Conservation (phyloP, 148 eudicot species). For the Euryodendron excelsum region DNA sequence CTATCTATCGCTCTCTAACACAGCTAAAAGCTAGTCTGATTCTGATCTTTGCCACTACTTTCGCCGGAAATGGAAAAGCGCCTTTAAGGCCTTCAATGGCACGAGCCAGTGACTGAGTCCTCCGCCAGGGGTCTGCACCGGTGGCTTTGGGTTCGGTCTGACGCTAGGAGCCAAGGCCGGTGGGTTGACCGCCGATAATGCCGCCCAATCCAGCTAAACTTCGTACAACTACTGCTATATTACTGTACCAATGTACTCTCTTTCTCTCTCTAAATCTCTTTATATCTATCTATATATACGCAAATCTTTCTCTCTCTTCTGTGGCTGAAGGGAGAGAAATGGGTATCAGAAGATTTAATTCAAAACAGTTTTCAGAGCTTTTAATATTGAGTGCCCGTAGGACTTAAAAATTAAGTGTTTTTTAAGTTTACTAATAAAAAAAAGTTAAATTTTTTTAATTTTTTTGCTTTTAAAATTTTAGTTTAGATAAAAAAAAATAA, state of each 20-base stretch:
- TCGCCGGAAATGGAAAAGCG: not conserved
- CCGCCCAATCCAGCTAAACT: slow-evolving; percentile 10
- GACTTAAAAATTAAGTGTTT: no score
- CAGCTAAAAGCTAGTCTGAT: not conserved
- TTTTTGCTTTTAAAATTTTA: no score
- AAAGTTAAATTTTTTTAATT: no score
- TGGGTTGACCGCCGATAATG: slow-evolving; percentile 10
- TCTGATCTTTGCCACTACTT: not conserved
- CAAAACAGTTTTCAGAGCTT: no score
- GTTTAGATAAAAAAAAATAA: no score
- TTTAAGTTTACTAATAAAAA: no score
- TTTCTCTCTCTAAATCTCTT: not conserved
- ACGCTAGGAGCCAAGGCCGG: not conserved
- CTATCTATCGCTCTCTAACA: not conserved
- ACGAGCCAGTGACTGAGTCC: not conserved
- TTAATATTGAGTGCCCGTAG: no score
- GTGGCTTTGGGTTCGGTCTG: not conserved
- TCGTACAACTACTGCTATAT: not conserved
- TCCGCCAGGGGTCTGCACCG: not conserved
- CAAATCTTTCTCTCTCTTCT: no score
- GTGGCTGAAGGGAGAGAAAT: no score
- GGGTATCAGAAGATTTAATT: no score
- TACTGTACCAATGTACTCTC: no score
- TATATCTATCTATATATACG: not conserved
- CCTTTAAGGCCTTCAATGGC: not conserved